Conservation (phyloP, 2,329 filamentous ascomycete species). For the Penicillium sp. region DNA sequence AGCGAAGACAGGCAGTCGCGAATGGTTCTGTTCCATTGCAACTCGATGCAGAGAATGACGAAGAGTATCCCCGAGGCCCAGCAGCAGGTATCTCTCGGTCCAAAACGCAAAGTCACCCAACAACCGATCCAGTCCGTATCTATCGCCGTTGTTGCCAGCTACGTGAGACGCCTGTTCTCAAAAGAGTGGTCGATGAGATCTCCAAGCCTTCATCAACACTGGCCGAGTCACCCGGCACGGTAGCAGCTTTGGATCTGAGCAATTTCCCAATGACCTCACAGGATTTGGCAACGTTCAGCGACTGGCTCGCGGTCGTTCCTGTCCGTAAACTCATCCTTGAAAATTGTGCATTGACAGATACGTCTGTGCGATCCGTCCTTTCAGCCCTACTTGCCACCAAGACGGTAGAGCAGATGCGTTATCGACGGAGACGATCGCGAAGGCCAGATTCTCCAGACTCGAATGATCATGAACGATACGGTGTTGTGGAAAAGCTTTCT, state of each 20-base stretch:
- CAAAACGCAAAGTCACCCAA: conserved; percentile 59
- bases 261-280: conserved; percentile 74
- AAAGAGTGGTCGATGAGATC: conserved; percentile 84
- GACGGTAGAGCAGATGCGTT: conserved; percentile 50
- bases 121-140: conserved; percentile 82
- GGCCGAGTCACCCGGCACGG: conserved; percentile 59
- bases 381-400: conserved; percentile 76
- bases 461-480: conserved; percentile 37
- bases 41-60: conserved; percentile 60
- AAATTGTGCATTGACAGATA: conserved; percentile 76
- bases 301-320: conserved; percentile 88
- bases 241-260: conserved; percentile 72
- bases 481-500: conserved; percentile 75
- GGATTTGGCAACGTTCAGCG: conserved; percentile 78
- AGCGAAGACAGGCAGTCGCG: conserved; percentile 71
- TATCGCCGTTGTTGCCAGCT: conserved; percentile 92
- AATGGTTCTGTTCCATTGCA: conserved; percentile 82
- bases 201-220: conserved; percentile 59
- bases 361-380: conserved; percentile 75
- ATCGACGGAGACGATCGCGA: conserved; percentile 38
- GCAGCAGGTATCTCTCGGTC: conserved; percentile 31
- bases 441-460: conserved; percentile 28
- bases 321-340: conserved; percentile 78
- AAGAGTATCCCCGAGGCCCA: conserved; percentile 41
- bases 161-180: conserved; percentile 82